These are phyloP conservation scores for Phytophthora kernoviae DNA, from an alignment of 352 stramenopile genomes.

Conservation along the genomic window DNA sequence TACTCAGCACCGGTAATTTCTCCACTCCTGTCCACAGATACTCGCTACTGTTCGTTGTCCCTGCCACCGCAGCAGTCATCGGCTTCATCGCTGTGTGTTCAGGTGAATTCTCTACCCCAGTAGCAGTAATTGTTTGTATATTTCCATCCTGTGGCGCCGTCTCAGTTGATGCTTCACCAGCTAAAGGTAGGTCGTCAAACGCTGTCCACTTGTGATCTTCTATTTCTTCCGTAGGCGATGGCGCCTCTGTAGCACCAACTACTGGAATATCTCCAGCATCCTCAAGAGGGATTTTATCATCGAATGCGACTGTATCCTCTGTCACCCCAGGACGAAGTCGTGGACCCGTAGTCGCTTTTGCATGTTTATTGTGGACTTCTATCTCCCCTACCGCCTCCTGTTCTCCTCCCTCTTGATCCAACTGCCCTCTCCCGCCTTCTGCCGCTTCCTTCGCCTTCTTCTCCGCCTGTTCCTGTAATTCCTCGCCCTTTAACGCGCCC, in stretches of 20 bases:
- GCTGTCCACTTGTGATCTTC: slow-evolving; percentile 22
- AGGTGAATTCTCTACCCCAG: background rate
- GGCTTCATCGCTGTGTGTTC: slow-evolving; percentile 12
- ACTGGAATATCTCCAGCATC: slow-evolving; percentile 23
- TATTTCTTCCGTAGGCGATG: slow-evolving; percentile 1
- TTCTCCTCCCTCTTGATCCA: slow-evolving; percentile 23
- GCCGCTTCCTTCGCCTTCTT: slow-evolving; percentile 18
- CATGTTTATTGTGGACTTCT: slow-evolving; percentile 22
- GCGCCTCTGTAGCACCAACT: slow-evolving; percentile 13
- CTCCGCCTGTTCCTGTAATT: slow-evolving; percentile 11
- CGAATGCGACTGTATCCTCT: slow-evolving; percentile 25
- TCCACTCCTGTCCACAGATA: slow-evolving; percentile 28
- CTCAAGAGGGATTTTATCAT: slow-evolving; percentile 30
- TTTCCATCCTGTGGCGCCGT: background rate
- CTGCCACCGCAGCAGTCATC: slow-evolving; percentile 5
- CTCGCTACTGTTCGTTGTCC: background rate
- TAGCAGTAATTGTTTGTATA: background rate
- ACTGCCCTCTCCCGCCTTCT: slow-evolving; percentile 18
- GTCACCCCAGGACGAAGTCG: slow-evolving; percentile 11
- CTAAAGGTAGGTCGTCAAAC: slow-evolving; percentile 19
- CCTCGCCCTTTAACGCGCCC: slow-evolving; percentile 10
- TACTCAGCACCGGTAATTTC: slow-evolving; percentile 17
- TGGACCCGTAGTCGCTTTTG: slow-evolving; percentile 18
- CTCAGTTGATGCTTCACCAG: background rate
- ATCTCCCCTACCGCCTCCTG: slow-evolving; percentile 21